phyloP scores from a whole-genome alignment of 163 green algal species.

The Volvox carteri region DNA sequence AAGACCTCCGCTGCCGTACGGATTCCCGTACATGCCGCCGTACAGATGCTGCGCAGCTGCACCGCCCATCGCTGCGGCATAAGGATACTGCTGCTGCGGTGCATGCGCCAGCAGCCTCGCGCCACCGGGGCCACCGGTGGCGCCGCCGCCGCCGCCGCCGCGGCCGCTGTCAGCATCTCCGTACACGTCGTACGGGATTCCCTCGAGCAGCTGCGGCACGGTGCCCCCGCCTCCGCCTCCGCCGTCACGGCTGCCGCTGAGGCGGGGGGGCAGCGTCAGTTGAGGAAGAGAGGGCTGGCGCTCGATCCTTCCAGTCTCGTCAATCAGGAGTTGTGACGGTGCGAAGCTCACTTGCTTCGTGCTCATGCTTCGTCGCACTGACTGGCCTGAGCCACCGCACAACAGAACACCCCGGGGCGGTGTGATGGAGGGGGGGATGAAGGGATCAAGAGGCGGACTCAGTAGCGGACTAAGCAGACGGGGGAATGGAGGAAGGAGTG shows the following conservation, averaged over 20 bases:
- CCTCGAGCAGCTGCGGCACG: background rate
- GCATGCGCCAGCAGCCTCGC: background rate
- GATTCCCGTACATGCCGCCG: background rate
- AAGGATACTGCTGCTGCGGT: background rate
- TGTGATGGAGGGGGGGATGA: too few relatives aligned
- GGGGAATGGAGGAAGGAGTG: too few relatives aligned
- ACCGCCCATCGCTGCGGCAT: background rate
- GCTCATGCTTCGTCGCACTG: background rate
- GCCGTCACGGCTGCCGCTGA: background rate
- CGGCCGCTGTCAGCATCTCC: background rate
- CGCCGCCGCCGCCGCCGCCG: background rate
- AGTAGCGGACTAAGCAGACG: too few relatives aligned
- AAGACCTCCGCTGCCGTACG: background rate
- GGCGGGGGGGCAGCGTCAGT: background rate
- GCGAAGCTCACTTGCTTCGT: conserved; percentile 50
- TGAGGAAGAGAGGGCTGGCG: conserved; percentile 3
- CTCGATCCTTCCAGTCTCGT: conserved; percentile 6
- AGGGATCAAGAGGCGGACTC: too few relatives aligned
- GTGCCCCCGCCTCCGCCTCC: too few relatives aligned
- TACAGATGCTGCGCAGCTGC: background rate
- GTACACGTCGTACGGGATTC: conserved; percentile 1
- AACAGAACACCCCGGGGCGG: too few relatives aligned
- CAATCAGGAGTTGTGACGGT: conserved; percentile 39
- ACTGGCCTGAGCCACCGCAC: too few relatives aligned
- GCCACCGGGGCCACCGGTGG: background rate